Conservation (phyloP, 164 flowering plant genomes). For the Chimonanthus praecox region DNA sequence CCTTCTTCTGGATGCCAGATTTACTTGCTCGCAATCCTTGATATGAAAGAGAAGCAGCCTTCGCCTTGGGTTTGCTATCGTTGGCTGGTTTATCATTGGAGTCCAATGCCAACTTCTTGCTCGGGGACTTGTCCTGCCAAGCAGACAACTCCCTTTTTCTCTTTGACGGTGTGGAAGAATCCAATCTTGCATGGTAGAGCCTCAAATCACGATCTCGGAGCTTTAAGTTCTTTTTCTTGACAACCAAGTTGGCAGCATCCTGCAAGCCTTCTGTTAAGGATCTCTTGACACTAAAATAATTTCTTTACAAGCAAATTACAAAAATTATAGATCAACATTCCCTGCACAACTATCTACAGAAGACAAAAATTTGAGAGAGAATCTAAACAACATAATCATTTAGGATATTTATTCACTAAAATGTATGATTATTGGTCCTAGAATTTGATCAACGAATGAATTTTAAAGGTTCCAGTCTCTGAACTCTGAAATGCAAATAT, state of each 20-base stretch:
- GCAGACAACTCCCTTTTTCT: constrained; percentile 24
- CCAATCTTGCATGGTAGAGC: constrained; percentile 52
- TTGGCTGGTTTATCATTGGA: constrained; percentile 20
- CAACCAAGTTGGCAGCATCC: constrained; percentile 70
- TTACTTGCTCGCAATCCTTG: constrained; percentile 82
- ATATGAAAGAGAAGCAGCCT: constrained; percentile 35
- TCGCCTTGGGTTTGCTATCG: constrained; percentile 16
- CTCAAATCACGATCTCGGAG: constrained; percentile 75
- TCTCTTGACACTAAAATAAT: neutral
- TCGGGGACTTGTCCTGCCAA: constrained; percentile 17
- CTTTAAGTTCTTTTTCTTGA: constrained; percentile 50
- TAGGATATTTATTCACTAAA: too few species aligned
- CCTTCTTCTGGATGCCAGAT: constrained; percentile 51
- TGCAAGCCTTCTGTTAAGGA: constrained; percentile 18
- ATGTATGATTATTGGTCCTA: too few species aligned
- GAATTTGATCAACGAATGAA: too few species aligned
- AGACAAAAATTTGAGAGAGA: too few species aligned
- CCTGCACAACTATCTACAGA: too few species aligned
- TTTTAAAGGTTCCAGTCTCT: too few species aligned
- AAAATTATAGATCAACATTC: too few species aligned
- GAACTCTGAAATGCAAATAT: too few species aligned
- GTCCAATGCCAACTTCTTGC: constrained; percentile 35
- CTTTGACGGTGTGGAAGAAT: constrained; percentile 43
- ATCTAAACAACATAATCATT: too few species aligned
- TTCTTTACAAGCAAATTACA: neutral